Base-by-base conservation (phyloP, 371 early-diverging fungal genomes). In the Mucor velutinosus region DNA sequence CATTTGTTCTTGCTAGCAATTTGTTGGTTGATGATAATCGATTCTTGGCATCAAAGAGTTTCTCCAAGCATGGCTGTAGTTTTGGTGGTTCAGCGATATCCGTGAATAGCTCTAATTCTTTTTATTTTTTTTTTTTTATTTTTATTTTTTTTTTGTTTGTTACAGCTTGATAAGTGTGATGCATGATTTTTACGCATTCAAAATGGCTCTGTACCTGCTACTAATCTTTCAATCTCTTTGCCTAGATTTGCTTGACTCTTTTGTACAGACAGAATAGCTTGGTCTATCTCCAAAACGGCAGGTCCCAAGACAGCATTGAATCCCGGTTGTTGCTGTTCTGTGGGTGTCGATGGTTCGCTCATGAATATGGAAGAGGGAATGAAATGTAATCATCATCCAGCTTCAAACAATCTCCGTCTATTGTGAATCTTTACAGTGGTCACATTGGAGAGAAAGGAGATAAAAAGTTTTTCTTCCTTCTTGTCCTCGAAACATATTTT, bases 201-300 rank as follows among this genome's bases (percentile, higher is more conserved):
- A 33, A 2, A 33, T 33, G 33, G 7, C 33, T 33, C 3, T 33
- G 43, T 80, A 85, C 87, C 87, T 64, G 86, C 80, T 60, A 83
- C 71, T 19, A 87, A 59, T 10, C 84, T 80, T 47, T 86, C 88
- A 66, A 87, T 85, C 67, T 87, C 88, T 62, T 85, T 81, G 27
- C 83, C 79, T 27, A 87, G 75, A 7, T 85, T 85, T 27, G 75
- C 67, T 62, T 87, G 88, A 35, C 86, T 85, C 61, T 80, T 75
- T 61, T 83, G 80, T 3, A 81, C 79, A n/a, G 80, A 76, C 25
- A 76, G 63, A 25, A 87, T 81, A 7, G 83, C 79, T 51, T 81
- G 78, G 58, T 87, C 86, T 73, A 86, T 85, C 60, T 85, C 86
- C 17, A 77, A 65, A 0, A 86, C 76, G 15, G 85, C 70, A 32